These are phyloP conservation scores for Suillus variegatus DNA, from an alignment of 768 basidiomycete genomes.

Conservation along the genomic window DNA sequence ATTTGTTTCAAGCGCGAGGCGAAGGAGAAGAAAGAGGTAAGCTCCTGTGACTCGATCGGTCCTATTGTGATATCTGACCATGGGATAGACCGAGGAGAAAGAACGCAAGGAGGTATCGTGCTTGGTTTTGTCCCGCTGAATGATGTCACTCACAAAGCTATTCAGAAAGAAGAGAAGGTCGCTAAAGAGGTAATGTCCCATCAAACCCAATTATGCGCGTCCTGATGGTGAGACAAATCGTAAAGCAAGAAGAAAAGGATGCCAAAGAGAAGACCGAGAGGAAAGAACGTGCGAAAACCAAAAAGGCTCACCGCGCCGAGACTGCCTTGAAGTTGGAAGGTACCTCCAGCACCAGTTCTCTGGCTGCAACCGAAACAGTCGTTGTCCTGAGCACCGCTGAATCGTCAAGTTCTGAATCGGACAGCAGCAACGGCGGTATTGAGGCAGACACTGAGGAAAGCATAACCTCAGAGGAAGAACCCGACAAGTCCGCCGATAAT, in stretches of 20 bases:
- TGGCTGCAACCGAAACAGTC: slow-evolving; percentile 18
- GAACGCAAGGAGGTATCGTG: slow-evolving; percentile 58
- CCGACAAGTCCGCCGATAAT: slow-evolving; percentile 40
- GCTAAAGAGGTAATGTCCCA: slow-evolving; percentile 51
- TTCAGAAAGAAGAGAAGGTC: slow-evolving; percentile 52
- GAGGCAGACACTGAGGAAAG: slow-evolving; percentile 81
- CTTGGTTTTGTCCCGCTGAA: slow-evolving; percentile 6
- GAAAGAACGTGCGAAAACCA: slow-evolving; percentile 58
- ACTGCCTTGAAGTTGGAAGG: slow-evolving; percentile 31
- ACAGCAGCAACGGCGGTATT: slow-evolving; percentile 55
- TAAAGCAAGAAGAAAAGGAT: slow-evolving; percentile 47
- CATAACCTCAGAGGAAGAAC: slow-evolving; percentile 70
- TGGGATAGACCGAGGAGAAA: slow-evolving; percentile 56
- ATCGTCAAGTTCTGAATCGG: slow-evolving; percentile 58
- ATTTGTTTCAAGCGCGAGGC: slow-evolving; percentile 62
- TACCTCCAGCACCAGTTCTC: slow-evolving; percentile 13
- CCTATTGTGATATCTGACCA: not conserved
- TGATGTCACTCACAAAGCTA: slow-evolving; percentile 9
- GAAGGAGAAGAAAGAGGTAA: slow-evolving; percentile 73
- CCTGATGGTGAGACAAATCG: slow-evolving; percentile 5
- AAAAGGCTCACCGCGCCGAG: slow-evolving; percentile 43
- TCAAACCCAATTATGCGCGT: slow-evolving; percentile 2
- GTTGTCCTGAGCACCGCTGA: slow-evolving; percentile 30
- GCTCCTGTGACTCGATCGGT: slow-evolving; percentile 8
- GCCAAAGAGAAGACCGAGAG: slow-evolving; percentile 55